Base-by-base conservation (phyloP, 352 stramenopile genomes). In the Phytophthora europaea region DNA sequence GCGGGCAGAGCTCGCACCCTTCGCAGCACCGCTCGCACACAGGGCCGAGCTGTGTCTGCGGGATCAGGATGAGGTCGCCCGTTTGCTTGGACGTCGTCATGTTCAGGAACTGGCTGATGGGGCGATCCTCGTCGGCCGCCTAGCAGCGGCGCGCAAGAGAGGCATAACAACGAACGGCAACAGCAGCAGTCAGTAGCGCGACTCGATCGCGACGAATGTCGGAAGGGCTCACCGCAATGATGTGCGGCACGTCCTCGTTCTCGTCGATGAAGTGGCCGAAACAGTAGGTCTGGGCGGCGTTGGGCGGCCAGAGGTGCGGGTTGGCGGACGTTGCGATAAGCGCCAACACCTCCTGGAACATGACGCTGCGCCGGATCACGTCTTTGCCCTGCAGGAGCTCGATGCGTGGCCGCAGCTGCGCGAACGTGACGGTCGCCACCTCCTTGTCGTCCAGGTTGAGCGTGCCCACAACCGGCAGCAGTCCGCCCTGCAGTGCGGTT, bases 341-440 rank as follows among this genome's bases (percentile, higher is more conserved):
- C 52, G 84, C 67, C 34, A 95, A 59, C 36, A 92, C 84, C 61
- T 95, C 88, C 59, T 95, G 88, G 72, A 93, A 95, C 70, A 94
- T 80, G 53, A 85, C 57, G 58, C 79, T 92, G 28, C 88, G 87
- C 16, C 88, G 75, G 50, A 91, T 85, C 76, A 93, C 87, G 43
- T 87, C 81, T 54, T 89, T 84, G 62, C 76, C 76, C 56, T 89
- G 76, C 38, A 89, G 77, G 9, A 94, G 76, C 67, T 95, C 88
- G 56, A 95, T 88, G 6, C 87, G 85, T 20, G 81, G 70, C 2
- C 88, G 82, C 38, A 94, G 61, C 58, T 91, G 85, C 8, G 78
- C 58, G 54, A 95, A 95, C 3, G 86, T 95, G 57, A 91, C 61
- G 4, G 51, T 80, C 10, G 74, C 56, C 34, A 76, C 57, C 62